Percentiles rank a stretch among this genome's conserved stretches.
Evolutionary conservation across 2,329 filamentous ascomycete genomes (phyloP).

Genomic region (Cyclaneusma minus): DNA sequence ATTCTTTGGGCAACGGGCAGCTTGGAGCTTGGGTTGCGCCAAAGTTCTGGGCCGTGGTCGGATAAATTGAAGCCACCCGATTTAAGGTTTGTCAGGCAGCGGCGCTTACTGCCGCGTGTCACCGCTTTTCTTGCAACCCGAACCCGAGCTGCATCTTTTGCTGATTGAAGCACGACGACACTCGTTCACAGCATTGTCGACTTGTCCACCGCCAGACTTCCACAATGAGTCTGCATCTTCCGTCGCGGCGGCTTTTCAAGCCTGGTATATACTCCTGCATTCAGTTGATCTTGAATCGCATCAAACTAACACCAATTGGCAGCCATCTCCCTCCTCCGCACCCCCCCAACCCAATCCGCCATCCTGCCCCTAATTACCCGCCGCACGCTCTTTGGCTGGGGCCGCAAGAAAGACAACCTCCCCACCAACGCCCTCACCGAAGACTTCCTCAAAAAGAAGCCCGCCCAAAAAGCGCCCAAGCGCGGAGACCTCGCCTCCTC

Average conservation of each 20-base stretch:
- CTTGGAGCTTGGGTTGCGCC: no score
- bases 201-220: no score
- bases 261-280: constrained; percentile 36
- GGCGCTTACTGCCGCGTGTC: no score
- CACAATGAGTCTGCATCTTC: constrained; percentile 49
- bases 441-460: constrained; percentile 29
- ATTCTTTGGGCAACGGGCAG: no score
- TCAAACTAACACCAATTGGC: constrained; percentile 12
- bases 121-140: no score
- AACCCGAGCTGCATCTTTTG: no score
- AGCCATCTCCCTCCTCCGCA: constrained; percentile 19
- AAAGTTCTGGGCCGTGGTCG: no score
- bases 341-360: constrained; percentile 24
- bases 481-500: constrained; percentile 28
- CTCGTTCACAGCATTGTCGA: no score
- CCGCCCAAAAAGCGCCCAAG: constrained; percentile 20
- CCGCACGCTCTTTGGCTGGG: constrained; percentile 11
- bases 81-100: no score
- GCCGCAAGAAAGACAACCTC: constrained; percentile 8
- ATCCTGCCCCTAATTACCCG: constrained; percentile 13
- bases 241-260: constrained; percentile 42
- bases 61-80: no score
- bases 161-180: no score
- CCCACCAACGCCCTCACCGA: constrained; percentile 47
- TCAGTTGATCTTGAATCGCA: constrained; percentile 5